Conservation (phyloP, 768 basidiomycete genomes). For the Leccinum longicurvipes region DNA sequence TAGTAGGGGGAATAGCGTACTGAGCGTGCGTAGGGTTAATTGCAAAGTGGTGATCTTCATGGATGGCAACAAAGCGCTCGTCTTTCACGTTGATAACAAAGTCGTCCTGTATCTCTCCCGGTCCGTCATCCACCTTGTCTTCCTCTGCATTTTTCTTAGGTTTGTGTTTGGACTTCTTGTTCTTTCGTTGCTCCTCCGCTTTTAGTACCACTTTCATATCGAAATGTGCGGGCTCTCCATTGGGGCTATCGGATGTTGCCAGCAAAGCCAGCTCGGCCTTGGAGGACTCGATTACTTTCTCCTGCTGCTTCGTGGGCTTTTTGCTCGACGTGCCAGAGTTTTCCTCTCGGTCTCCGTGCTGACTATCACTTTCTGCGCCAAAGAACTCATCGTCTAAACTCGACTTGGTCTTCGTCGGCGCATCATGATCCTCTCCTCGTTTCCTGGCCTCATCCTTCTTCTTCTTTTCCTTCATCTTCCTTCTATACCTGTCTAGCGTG, state of each 20-base stretch:
- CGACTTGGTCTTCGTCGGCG: constrained; percentile 10
- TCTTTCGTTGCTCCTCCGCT: constrained; percentile 65
- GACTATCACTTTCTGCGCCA: constrained; percentile 34
- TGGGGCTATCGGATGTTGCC: constrained; percentile 50
- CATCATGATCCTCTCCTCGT: constrained; percentile 24
- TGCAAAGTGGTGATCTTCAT: constrained; percentile 88
- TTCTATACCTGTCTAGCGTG: constrained; percentile 83
- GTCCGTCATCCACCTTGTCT: constrained; percentile 42
- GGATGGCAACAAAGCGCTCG: constrained; percentile 80
- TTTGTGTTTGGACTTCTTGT: constrained; percentile 40
- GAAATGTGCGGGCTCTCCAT: constrained; percentile 72
- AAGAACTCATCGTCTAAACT: constrained; percentile 75
- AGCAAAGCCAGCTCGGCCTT: constrained; percentile 66
- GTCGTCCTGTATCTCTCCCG: constrained; percentile 69
- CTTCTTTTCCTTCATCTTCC: constrained; percentile 87
- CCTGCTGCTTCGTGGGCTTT: constrained; percentile 18
- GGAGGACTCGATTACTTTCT: constrained; percentile 18
- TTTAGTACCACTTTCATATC: constrained; percentile 86
- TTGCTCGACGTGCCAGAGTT: constrained; percentile 19
- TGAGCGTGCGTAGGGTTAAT: constrained; percentile 96
- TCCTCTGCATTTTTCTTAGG: constrained; percentile 15
- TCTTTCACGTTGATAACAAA: constrained; percentile 86
- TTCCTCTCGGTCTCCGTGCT: constrained; percentile 29
- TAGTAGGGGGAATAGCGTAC: constrained; percentile 45
- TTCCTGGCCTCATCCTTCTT: constrained; percentile 62